Conservation (phyloP, 768 basidiomycete genomes). For the Leucosporidium scottii region DNA sequence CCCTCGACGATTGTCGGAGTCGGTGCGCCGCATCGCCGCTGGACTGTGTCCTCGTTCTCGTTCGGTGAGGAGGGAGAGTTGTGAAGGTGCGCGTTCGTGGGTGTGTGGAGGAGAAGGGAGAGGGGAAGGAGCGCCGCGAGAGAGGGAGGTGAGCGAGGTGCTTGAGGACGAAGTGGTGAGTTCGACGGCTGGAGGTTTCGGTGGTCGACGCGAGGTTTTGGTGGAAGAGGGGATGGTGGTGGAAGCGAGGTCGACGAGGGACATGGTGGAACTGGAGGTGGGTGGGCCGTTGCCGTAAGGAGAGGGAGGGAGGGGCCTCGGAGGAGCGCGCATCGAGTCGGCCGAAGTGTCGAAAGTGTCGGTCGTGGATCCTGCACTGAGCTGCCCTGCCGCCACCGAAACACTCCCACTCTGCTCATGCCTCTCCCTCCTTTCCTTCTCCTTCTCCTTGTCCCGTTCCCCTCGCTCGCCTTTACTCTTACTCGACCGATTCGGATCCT, state of each 20-base stretch:
- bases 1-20: too few species aligned
- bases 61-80: background rate
- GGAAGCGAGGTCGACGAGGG: background rate
- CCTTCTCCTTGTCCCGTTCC: conserved; percentile 35
- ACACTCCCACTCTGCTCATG: background rate
- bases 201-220: background rate
- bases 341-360: background rate
- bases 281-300: background rate
- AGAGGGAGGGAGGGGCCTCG: background rate
- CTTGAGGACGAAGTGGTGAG: background rate
- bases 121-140: background rate
- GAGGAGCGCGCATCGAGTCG: background rate
- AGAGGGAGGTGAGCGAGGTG: background rate
- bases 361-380: background rate
- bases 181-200: background rate
- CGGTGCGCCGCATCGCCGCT: background rate
- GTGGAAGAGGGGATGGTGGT: background rate
- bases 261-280: background rate
- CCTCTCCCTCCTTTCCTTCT: conserved; percentile 22
- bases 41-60: background rate
- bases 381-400: background rate
- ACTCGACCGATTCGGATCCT: conserved; percentile 2
- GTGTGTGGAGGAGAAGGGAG: background rate
- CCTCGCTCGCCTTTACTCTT: conserved; percentile 11
- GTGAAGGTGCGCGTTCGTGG: too few species aligned